Evolutionary conservation across 495 filamentous ascomycete genomes (phyloP), one percentile per base, ranked within the genome.

Genomic region (Penicillium pancosmium): DNA sequence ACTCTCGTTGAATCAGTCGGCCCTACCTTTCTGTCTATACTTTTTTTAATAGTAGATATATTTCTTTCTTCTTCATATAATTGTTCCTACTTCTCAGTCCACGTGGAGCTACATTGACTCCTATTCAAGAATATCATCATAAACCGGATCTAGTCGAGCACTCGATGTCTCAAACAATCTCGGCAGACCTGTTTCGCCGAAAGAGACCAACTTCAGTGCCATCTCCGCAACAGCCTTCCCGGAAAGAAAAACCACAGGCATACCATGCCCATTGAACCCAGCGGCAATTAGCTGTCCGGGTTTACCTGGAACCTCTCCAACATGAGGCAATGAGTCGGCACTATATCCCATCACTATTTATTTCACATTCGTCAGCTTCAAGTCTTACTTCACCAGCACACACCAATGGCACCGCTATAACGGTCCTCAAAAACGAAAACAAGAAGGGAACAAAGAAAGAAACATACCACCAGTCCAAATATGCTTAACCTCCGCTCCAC

Each of bases 241-340:
- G 15, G 67, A 62, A 3, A 78, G 61, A 36, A 78, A 80, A 52
- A 81, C 77, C 33, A 80, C 61, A 2, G 82, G 73, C 82, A 85
- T 87, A 1, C 84, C 83, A 64, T 81, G 80, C 1, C 83, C 83
- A 57, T 81, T 78, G 62, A 84, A 85, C 1, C 82, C 82, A 1
- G 82, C 82, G 23, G 75, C 65, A 43, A 87, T 73, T 46, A 70
- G 84, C 38, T 77, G 73, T 1, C 73, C 76, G 1, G 70, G 57
- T 35, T 70, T 67, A 11, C 62, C 75, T 0, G 82, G 84, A 5
- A 85, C 68, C 19, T 71, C 62, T 7, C 83, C 82, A 31, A 84
- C 65, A 64, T 81, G 75, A 10, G 83, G 82, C n/a, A 68, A 56
- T 1, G 66, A 70, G 54, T 84, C 80, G 12, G 67, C 66, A 13